Percentiles rank a stretch among this genome's conserved stretches.
phyloP scores from a whole-genome alignment of 257 asterid genomes.

The Solanum etuberosum region DNA sequence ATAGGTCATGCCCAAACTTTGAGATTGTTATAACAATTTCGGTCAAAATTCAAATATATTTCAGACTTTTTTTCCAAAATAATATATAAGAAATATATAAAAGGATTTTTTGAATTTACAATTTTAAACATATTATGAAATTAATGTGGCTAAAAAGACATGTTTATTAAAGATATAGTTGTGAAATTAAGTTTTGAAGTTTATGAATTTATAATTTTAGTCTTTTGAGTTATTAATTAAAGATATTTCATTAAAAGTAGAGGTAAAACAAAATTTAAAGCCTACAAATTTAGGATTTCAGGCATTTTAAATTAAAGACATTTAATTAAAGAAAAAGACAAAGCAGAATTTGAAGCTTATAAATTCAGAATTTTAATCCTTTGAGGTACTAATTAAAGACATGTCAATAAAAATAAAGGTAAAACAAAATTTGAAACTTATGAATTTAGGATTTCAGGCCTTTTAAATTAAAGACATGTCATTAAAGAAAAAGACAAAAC shows the following conservation, averaged over 20 bases:
- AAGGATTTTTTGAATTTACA: no score
- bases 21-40: no score
- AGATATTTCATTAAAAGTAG: no score
- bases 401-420: neutral
- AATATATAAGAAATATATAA: no score
- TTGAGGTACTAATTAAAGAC: neutral
- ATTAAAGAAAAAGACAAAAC: rapidly evolving
- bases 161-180: neutral
- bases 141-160: neutral
- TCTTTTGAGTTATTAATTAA: neutral
- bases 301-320: no score
- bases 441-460: neutral
- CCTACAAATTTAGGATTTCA: no score
- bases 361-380: neutral
- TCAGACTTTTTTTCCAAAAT: no score
- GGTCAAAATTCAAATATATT: no score
- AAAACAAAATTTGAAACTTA: no score
- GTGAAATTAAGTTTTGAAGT: neutral
- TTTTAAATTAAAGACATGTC: neutral
- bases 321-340: rapidly evolving
- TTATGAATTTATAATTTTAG: neutral
- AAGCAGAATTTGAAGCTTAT: neutral
- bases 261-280: neutral
- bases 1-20: no score
- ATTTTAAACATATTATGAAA: no score